Percentiles rank a stretch among this genome's conserved stretches.
phyloP scores from a whole-genome alignment of 345 rosid species.

The Clausena lansium region DNA sequence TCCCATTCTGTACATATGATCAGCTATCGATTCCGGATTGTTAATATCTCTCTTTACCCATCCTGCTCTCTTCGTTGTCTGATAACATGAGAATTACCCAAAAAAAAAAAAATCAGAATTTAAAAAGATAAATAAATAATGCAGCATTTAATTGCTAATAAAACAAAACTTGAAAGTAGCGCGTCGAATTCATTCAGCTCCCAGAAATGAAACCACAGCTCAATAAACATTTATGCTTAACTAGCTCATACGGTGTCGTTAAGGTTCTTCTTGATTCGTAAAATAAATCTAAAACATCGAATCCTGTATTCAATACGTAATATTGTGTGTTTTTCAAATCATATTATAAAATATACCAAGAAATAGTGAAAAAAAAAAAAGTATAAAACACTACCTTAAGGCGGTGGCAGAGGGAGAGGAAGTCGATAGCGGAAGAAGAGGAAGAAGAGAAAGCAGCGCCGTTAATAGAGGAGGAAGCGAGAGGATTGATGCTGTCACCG shows the following conservation, averaged over 20 bases:
- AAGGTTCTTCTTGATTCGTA: too few relatives aligned
- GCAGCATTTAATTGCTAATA: neutral
- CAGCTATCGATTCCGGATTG: slow-evolving; percentile 82
- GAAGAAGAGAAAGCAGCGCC: slow-evolving; percentile 22
- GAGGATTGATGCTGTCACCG: slow-evolving; percentile 27
- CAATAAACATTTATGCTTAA: too few relatives aligned
- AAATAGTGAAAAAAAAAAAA: neutral
- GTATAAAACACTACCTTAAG: slow-evolving; percentile 56
- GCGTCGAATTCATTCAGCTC: neutral
- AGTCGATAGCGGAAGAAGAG: slow-evolving; percentile 73
- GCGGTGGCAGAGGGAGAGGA: slow-evolving; percentile 86
- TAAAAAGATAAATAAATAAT: neutral
- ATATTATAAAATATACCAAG: too few relatives aligned
- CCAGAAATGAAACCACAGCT: neutral
- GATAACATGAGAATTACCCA: neutral
- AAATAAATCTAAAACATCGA: too few relatives aligned
- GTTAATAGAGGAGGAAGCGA: slow-evolving; percentile 21
- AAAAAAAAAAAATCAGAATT: neutral
- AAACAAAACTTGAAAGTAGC: neutral
- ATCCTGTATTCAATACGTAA: too few relatives aligned
- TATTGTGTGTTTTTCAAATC: neutral
- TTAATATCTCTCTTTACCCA: slow-evolving; percentile 76
- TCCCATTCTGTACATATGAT: slow-evolving; percentile 98
- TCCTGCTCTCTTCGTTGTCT: slow-evolving; percentile 94
- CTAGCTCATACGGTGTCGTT: too few relatives aligned